A percentile compares a stretch with the other conserved stretches of the same genome.
These are phyloP conservation scores for Deinandra increscens DNA, from an alignment of 129 eudicot genomes.

Conservation along the genomic window DNA sequence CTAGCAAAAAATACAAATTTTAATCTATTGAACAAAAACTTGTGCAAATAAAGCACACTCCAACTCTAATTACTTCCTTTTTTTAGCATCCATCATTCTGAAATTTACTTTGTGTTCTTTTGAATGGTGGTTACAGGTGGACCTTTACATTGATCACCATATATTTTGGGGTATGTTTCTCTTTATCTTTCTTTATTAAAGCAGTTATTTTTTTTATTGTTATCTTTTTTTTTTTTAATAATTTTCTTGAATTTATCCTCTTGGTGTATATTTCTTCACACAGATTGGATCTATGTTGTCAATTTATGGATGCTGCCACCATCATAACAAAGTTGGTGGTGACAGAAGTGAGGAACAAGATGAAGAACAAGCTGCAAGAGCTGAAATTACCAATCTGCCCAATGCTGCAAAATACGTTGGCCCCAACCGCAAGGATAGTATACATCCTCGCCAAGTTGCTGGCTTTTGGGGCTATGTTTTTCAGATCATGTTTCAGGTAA, in stretches of 20 bases:
- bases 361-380: slow-evolving; percentile 48
- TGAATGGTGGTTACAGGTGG: slow-evolving; percentile 63
- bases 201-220: slow-evolving; percentile 7
- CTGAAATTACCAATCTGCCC: slow-evolving; percentile 26
- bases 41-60: too few relatives aligned
- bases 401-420: slow-evolving; percentile 31
- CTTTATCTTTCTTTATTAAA: slow-evolving; percentile 21
- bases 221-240: not conserved
- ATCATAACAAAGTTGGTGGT: slow-evolving; percentile 55
- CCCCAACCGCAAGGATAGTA: slow-evolving; percentile 25
- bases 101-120: slow-evolving; percentile 31
- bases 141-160: slow-evolving; percentile 81
- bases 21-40: too few relatives aligned
- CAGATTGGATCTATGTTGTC: slow-evolving; percentile 84
- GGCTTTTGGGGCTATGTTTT: slow-evolving; percentile 77
- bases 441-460: slow-evolving; percentile 50
- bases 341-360: slow-evolving; percentile 47
- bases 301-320: slow-evolving; percentile 60
- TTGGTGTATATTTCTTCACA: slow-evolving; percentile 16
- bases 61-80: not conserved
- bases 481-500: slow-evolving; percentile 91
- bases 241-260: slow-evolving; percentile 15
- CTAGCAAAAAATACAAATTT: too few relatives aligned
- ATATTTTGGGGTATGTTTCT: slow-evolving; percentile 82
- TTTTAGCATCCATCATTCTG: slow-evolving; percentile 27